A percentile compares a stretch with the other conserved stretches of the same genome.
These are phyloP conservation scores for Blastobotrys illinoisensis DNA, from an alignment of 1,139 yeast species.

Conservation along the genomic window DNA sequence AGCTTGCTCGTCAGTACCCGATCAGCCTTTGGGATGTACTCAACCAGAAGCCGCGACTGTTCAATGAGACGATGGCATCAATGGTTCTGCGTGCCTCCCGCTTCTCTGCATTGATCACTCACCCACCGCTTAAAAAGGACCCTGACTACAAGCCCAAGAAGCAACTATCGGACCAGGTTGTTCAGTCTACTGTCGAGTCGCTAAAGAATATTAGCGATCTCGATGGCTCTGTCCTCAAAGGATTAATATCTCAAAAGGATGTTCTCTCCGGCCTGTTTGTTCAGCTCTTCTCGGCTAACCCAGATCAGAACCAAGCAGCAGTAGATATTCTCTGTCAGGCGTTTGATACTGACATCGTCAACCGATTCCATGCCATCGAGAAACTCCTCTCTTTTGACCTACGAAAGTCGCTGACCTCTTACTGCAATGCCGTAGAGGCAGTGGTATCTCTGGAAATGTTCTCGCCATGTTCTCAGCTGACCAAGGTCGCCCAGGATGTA, in stretches of 20 bases:
- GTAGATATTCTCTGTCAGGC: constrained; percentile 70
- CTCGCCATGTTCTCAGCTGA: constrained; percentile 73
- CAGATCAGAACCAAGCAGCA: constrained; percentile 40
- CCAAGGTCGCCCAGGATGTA: constrained; percentile 71
- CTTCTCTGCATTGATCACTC: constrained; percentile 17
- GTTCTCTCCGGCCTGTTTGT: constrained; percentile 20
- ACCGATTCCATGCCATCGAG: constrained; percentile 64
- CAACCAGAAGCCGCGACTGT: constrained; percentile 12
- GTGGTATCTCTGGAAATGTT: constrained; percentile 45
- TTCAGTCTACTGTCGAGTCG: constrained; percentile 13
- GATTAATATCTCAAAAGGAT: constrained; percentile 31
- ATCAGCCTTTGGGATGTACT: constrained; percentile 14
- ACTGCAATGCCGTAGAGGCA: constrained; percentile 42
- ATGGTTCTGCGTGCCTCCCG: constrained; percentile 13
- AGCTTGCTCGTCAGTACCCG: constrained; percentile 15
- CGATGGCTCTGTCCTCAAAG: constrained; percentile 42
- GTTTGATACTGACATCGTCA: constrained; percentile 58
- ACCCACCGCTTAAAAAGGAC: constrained; percentile 18
- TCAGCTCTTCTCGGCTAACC: constrained; percentile 23
- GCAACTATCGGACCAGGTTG: constrained; percentile 14
- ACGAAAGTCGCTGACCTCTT: constrained; percentile 43
- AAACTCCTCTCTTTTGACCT: constrained; percentile 44
- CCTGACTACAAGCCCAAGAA: constrained; percentile 17
- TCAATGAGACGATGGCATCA: constrained; percentile 10
- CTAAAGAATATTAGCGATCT: constrained; percentile 35